Evolutionary conservation across 1,139 yeast genomes (phyloP).

Genomic region (Pichia sp.): DNA sequence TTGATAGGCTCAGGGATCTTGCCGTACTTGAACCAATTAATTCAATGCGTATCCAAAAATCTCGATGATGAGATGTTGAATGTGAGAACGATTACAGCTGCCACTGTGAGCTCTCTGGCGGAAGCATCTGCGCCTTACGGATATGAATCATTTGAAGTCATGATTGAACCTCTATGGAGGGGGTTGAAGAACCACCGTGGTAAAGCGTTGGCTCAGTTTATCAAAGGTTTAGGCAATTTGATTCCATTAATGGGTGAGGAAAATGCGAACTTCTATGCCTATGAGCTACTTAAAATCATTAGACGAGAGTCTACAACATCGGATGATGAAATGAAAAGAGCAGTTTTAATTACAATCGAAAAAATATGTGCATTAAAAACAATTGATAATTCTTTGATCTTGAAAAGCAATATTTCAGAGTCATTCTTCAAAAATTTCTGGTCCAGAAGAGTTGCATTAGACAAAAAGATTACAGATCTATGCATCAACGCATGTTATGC

Average conservation of each 20-base stretch:
- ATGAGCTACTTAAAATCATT: constrained; percentile 64
- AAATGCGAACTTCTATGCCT: constrained; percentile 72
- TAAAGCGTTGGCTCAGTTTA: constrained; percentile 65
- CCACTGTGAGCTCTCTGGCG: constrained; percentile 70
- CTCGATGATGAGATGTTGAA: constrained; percentile 68
- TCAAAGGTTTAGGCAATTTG: constrained; percentile 74
- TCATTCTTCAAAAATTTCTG: constrained; percentile 73
- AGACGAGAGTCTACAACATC: constrained; percentile 74
- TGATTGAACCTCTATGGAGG: constrained; percentile 73
- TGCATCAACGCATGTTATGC: constrained; percentile 74
- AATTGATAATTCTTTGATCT: constrained; percentile 43
- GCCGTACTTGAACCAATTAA: constrained; percentile 69
- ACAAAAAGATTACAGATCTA: constrained; percentile 47
- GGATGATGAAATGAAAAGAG: constrained; percentile 83
- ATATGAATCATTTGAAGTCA: constrained; percentile 73
- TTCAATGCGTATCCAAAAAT: constrained; percentile 55
- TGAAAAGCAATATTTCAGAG: constrained; percentile 46
- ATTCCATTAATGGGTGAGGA: constrained; percentile 87
- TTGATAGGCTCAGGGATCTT: constrained; percentile 69
- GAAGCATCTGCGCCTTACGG: constrained; percentile 90
- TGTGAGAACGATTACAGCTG: constrained; percentile 67
- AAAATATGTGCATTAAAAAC: constrained; percentile 54
- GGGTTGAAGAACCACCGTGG: constrained; percentile 81
- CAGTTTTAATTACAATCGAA: constrained; percentile 62
- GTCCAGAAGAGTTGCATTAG: constrained; percentile 68